These are phyloP conservation scores for Hanseniaspora pseudoguilliermondii DNA, from an alignment of 805 yeast genomes.

Conservation along the genomic window DNA sequence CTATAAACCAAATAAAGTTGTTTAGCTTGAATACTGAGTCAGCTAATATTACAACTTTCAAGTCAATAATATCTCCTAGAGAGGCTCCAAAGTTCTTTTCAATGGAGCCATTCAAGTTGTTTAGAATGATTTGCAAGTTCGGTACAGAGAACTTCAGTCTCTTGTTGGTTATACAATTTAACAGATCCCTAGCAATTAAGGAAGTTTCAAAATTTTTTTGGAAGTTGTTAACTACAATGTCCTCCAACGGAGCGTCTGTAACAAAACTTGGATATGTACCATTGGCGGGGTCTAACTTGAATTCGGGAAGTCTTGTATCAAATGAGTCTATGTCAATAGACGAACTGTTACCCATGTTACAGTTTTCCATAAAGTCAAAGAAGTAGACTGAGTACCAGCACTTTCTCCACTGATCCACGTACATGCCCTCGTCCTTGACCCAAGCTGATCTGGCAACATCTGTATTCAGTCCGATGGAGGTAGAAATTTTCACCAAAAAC, in stretches of 20 bases:
- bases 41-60: constrained; percentile 16
- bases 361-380: constrained; percentile 35
- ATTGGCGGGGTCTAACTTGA: constrained; percentile 20
- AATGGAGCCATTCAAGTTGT: constrained; percentile 30
- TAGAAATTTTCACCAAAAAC: constrained; percentile 42
- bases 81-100: constrained; percentile 25
- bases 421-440: constrained; percentile 19
- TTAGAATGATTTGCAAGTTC: constrained; percentile 28
- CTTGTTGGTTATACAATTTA: constrained; percentile 32
- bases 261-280: constrained; percentile 29
- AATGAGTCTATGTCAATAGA: constrained; percentile 30
- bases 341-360: constrained; percentile 38
- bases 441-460: constrained; percentile 34
- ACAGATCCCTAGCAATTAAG: constrained; percentile 24
- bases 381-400: constrained; percentile 43
- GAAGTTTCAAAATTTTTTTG: constrained; percentile 26
- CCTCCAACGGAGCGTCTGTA: constrained; percentile 32
- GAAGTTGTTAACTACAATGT: constrained; percentile 28
- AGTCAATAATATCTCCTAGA: constrained; percentile 21
- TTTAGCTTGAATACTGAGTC: constrained; percentile 21
- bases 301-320: constrained; percentile 42
- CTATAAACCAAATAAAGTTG: constrained; percentile 22
- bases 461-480: constrained; percentile 44
- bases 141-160: constrained; percentile 29
- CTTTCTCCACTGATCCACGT: constrained; percentile 41